A percentile compares a stretch with the other conserved stretches of the same genome.
phyloP scores from a whole-genome alignment of 148 eudicot species.

The Chenopodium berlandieri region DNA sequence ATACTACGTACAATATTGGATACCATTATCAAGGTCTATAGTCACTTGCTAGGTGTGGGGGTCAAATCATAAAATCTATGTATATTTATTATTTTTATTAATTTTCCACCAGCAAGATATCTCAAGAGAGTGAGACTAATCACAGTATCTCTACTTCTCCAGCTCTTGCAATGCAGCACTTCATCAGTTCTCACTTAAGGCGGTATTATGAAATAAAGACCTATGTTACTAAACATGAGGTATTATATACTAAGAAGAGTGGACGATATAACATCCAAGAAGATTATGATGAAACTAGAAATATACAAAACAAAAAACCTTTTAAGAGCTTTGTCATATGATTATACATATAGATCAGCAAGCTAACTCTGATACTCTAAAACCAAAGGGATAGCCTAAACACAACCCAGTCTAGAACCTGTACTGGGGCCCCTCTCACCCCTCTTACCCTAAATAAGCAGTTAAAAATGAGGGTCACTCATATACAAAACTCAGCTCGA shows the following conservation, averaged over 20 bases:
- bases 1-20: not conserved
- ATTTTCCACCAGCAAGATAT: not conserved
- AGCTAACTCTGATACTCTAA: conserved; percentile 18
- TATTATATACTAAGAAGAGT: no score
- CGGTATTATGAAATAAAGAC: not conserved
- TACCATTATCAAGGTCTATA: not conserved
- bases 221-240: no score
- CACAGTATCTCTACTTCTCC: no score
- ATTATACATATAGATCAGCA: conserved; percentile 8
- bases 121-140: no score
- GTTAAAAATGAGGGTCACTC: not conserved
- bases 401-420: conserved; percentile 26
- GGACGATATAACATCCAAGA: not conserved
- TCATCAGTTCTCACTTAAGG: not conserved
- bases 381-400: conserved; percentile 15
- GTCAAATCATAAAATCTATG: no score
- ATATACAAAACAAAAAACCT: conserved; percentile 20
- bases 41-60: no score
- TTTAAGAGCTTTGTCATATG: not conserved
- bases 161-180: not conserved
- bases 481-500: conserved; percentile 26
- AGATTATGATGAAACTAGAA: not conserved
- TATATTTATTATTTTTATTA: no score
- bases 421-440: conserved; percentile 15
- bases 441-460: conserved; percentile 17